Percentiles rank a stretch among this genome's conserved stretches.
Evolutionary conservation across 2,329 filamentous ascomycete genomes (phyloP).

Genomic region (Coniella lustricola): DNA sequence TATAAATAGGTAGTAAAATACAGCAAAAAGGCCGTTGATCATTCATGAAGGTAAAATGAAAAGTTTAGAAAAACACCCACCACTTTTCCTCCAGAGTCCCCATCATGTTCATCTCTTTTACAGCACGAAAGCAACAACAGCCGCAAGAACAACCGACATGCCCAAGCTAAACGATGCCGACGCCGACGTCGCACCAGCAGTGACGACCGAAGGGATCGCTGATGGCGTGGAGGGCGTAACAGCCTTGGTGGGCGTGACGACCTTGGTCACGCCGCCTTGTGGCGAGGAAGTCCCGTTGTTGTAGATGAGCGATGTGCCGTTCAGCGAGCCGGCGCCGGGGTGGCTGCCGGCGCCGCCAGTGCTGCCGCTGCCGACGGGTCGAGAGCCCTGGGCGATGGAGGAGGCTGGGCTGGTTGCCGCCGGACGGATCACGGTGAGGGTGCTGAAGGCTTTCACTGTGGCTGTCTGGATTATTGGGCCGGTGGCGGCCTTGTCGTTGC

Average conservation of each 20-base stretch:
- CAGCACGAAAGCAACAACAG: slow-evolving; percentile 10
- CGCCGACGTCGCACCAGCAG: slow-evolving; percentile 6
- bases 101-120: no score
- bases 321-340: slow-evolving; percentile 8
- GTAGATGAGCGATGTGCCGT: neutral
- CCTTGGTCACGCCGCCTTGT: slow-evolving; percentile 12
- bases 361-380: neutral
- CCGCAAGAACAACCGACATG: neutral
- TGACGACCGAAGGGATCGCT: slow-evolving; percentile 1
- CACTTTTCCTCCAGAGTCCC: no score
- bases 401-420: slow-evolving; percentile 8
- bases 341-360: no score
- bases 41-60: no score
- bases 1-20: no score
- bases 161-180: neutral
- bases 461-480: neutral
- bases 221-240: neutral
- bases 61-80: no score
- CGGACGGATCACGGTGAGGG: neutral
- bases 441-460: slow-evolving; percentile 1
- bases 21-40: no score
- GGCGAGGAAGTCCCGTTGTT: slow-evolving; percentile 6
- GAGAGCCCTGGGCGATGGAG: slow-evolving; percentile 1
- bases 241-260: slow-evolving; percentile 2
- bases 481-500: neutral